Percentiles rank a stretch among this genome's conserved stretches.
Evolutionary conservation across 306 rosid genomes (phyloP).

Genomic region (Vigna radiata): DNA sequence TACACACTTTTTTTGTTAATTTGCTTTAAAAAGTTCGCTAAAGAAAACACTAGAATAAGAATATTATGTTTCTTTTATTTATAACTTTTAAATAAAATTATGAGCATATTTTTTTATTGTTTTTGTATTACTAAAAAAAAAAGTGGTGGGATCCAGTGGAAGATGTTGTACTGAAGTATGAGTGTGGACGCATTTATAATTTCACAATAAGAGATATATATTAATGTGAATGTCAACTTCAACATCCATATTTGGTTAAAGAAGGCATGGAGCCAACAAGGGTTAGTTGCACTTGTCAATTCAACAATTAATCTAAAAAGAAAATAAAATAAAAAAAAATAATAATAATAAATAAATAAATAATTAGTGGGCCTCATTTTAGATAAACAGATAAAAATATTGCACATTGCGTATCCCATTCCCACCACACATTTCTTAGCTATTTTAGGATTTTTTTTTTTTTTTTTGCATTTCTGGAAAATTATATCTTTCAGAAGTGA

Average conservation of each 20-base stretch:
- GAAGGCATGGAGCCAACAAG: slow-evolving; percentile 34
- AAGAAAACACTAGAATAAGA: too few relatives aligned
- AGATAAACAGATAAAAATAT: not conserved
- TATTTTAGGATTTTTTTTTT: too few relatives aligned
- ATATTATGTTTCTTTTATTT: too few relatives aligned
- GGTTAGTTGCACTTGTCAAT: slow-evolving; percentile 25
- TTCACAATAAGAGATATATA: not conserved
- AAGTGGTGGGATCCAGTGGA: slow-evolving; percentile 28
- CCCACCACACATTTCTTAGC: slow-evolving; percentile 45
- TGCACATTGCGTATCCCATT: not conserved
- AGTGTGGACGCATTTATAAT: not conserved
- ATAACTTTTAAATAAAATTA: too few relatives aligned
- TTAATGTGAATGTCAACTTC: slow-evolving; percentile 5
- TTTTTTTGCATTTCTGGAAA: too few relatives aligned
- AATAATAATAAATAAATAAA: not conserved
- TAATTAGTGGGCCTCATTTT: not conserved
- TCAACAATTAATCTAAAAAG: not conserved
- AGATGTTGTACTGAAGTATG: slow-evolving; percentile 24
- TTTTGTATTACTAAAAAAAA: not conserved
- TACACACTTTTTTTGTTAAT: too few relatives aligned
- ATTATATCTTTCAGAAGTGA: too few relatives aligned
- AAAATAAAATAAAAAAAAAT: too few relatives aligned
- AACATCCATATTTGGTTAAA: slow-evolving; percentile 4
- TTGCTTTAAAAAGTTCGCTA: too few relatives aligned
- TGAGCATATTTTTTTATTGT: too few relatives aligned